Base-by-base conservation (phyloP, 2,329 filamentous ascomycete species). In the Geoglossum cookeanum region DNA sequence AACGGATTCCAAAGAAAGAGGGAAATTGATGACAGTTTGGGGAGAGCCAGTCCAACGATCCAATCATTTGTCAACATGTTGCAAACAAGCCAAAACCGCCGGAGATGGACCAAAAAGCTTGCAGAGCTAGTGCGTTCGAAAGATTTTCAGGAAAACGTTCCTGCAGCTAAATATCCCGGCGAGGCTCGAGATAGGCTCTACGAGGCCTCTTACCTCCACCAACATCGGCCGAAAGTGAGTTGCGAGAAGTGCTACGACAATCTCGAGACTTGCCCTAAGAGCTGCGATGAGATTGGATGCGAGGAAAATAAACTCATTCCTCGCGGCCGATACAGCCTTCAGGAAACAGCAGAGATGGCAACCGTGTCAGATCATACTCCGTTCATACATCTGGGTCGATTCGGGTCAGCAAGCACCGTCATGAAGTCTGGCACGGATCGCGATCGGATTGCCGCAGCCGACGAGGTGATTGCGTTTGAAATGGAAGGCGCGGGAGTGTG, bases 401-500 rank as follows among this genome's bases (percentile, higher is more conserved):
- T 37, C 35, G 35, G 7, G 35, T 37, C 35, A 7, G 35, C 7
- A 7, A 37, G 3, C 47, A 11, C 6, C 6, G 47, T 49, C 7
- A 49, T 49, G 47, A 49, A 49, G 47, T 13, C 6, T 37, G 35
- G 35, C 35, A 7, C 13, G 35, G 13, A 7, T 37, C 35, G 35
- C 6, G 35, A 37, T 13, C 35, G 3, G 35, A 37, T 37, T 7
- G 35, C 35, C 6, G 35, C 35, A 13, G 35, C 6, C 6, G 35
- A 37, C 6, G 35, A 13, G 13, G 15, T 49, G 15, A 30, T 27
- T 1, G 6, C 8, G 8, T 27, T 30, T 11, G 29, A 49, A 47
- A 63, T 64, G 62, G 59, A 63, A 30, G 22, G 57, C 3, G 48
- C 65, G 22, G 22, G 22, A 22, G 22, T 22, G 22, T 22, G 22